phyloP scores from a whole-genome alignment of 2,329 filamentous ascomycete genomes.

The Ophiocordyceps australis region DNA sequence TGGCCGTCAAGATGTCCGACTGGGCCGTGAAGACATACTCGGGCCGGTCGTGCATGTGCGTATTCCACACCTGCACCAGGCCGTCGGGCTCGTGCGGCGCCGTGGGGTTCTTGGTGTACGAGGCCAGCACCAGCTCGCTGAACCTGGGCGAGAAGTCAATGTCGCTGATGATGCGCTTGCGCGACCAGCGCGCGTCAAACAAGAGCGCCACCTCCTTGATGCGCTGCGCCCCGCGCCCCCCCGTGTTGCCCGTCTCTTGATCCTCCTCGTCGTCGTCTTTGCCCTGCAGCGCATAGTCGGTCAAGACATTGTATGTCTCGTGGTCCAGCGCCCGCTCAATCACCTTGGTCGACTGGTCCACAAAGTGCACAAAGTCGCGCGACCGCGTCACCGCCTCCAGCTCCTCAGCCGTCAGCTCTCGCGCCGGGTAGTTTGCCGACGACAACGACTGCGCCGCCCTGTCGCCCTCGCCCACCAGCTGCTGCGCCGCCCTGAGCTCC shows the following conservation, averaged over 20 bases:
- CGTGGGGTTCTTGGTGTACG: conserved; percentile 93
- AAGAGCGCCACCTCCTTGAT: conserved; percentile 85
- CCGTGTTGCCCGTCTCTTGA: conserved; percentile 52
- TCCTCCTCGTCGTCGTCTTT: conserved; percentile 66
- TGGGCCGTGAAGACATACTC: conserved; percentile 96
- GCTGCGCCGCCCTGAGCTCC: conserved; percentile 60
- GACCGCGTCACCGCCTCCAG: conserved; percentile 79
- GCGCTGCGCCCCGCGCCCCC: conserved; percentile 52
- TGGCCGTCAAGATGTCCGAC: conserved; percentile 85
- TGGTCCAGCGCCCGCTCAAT: conserved; percentile 90
- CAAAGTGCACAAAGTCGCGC: conserved; percentile 84
- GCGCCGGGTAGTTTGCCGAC: conserved; percentile 50
- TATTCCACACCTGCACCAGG: conserved; percentile 91
- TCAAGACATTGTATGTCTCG: conserved; percentile 80
- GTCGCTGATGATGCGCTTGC: conserved; percentile 92
- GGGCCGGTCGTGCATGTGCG: conserved; percentile 81
- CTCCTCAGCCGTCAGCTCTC: conserved; percentile 69
- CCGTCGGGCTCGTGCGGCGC: conserved; percentile 89
- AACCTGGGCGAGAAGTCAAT: conserved; percentile 94
- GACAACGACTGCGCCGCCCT: conserved; percentile 7
- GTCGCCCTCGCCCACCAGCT: conserved; percentile 30
- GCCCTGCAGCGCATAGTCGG: conserved; percentile 77
- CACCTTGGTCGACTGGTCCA: conserved; percentile 90
- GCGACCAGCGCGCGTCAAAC: conserved; percentile 88
- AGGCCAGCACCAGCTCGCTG: conserved; percentile 77